phyloP scores from a whole-genome alignment of 345 rosid genomes.

The Citrus trifoliata region DNA sequence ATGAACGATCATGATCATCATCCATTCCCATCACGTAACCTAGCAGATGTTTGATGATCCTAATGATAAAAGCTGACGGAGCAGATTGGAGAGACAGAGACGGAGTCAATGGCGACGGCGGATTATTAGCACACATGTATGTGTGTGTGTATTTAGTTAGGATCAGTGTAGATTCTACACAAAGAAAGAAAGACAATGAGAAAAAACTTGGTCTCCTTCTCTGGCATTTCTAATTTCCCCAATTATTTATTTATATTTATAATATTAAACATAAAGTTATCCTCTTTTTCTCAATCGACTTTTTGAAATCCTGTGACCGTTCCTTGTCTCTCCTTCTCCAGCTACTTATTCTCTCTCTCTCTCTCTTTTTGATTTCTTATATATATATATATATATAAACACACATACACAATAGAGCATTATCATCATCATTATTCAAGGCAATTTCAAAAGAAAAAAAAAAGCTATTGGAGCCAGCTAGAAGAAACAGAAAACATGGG shows the following conservation, averaged over 20 bases:
- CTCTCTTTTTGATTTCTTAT: slow-evolving; percentile 3
- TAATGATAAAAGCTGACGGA: background rate
- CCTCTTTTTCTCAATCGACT: slow-evolving; percentile 24
- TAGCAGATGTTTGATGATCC: background rate
- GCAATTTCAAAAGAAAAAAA: slow-evolving; percentile 5
- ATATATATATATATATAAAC: slow-evolving; percentile 13
- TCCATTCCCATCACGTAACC: background rate
- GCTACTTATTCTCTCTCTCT: slow-evolving; percentile 42
- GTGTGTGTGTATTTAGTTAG: background rate
- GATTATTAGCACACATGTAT: background rate
- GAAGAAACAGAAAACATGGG: slow-evolving; percentile 47
- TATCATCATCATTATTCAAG: slow-evolving; percentile 26
- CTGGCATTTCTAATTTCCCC: slow-evolving; percentile 38
- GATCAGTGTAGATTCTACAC: slow-evolving; percentile 24
- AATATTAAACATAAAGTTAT: slow-evolving; percentile 30
- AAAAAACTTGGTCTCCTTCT: slow-evolving; percentile 48
- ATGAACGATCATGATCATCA: background rate
- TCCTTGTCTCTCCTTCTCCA: slow-evolving; percentile 55
- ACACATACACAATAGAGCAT: slow-evolving; percentile 2
- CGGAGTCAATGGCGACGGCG: slow-evolving; percentile 27
- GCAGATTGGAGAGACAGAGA: slow-evolving; percentile 9
- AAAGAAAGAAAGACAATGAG: slow-evolving; percentile 27
- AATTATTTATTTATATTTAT: background rate
- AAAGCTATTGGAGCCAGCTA: background rate
- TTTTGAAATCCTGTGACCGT: slow-evolving; percentile 44